Base-by-base conservation (phyloP, 768 basidiomycete genomes). In the Boletus insuetus region DNA sequence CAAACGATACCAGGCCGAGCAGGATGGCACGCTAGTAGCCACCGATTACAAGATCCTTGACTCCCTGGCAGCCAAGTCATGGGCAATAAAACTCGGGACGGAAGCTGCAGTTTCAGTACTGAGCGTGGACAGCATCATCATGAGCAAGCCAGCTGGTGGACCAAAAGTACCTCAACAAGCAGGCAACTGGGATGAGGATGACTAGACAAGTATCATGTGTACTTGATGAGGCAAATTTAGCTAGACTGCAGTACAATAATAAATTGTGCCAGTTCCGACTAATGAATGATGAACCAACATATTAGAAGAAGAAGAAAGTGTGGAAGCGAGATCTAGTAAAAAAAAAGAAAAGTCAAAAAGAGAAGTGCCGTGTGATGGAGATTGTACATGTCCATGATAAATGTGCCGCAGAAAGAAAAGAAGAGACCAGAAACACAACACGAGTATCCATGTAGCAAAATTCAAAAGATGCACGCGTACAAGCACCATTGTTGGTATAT, bases 61-160 rank as follows among this genome's bases (percentile, higher is more conserved):
- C 69, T 86, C 94, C n/a, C 78, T 95, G 8, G 90, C 85, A 10
- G 89, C 92, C 17, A 96, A 95, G 71, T 76, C 85, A 6, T 96
- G 94, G 93, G 93, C 92, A 2, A 83, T 97, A 63, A 79, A 82
- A 54, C 81, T 94, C n/a, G 94, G 88, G 16, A 93, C 93, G 0
- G 94, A 97, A 67, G 92, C 94, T 17, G 94, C 94, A 1, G 81
- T 90, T 39, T 87, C 91, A 0, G 91, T 97, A 31, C 82, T 99
- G 51, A 89, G 88, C 58, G 97, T 99, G 8, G 97, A 99, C 74
- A 93, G 91, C 66, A 98, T 98, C 69, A 97, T 98, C 76, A 94
- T 95, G 84, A 91, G 89, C 75, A 93, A 92, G 68, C 89, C 89
- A n/a, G 89, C 91, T 0, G 90, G 91, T 31, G 90, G 91, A 46